Base-by-base conservation (phyloP, 352 stramenopile species). In the Plasmopara viticola region DNA sequence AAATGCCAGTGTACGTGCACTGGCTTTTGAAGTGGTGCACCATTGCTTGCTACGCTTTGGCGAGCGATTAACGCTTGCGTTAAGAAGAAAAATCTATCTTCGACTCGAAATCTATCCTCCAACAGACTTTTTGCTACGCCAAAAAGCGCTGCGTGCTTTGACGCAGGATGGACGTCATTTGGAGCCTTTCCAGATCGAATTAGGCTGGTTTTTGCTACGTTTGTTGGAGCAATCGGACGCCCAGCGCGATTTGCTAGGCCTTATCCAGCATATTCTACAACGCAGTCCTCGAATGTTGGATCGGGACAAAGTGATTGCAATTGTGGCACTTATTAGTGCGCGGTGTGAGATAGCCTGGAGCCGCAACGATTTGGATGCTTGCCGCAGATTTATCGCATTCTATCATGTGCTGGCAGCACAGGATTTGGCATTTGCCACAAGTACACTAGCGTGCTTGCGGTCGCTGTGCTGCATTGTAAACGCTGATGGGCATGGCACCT, bases 391-490 rank as follows among this genome's bases (percentile, higher is more conserved):
- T 25, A 25, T 25, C 20, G 20, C 20, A 25, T 25, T 25, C 3
- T 25, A 25, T 25, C 20, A 25, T 25, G 71, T 90, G 13, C 39
- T 94, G 1, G 75, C 72, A 29, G 74, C 68, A 0, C 70, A 89
- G 48, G 66, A 73, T 13, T 59, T 87, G 6, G 82, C 85, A 12
- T 67, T 72, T 43, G 80, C 76, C 1, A 74, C 81, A 6, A 82
- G 74, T 14, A 81, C 71, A 1, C 73, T 76, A 3, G 69, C 58
- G 4, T 90, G 78, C 53, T 58, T 94, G 20, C 70, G 74, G 15
- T 90, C 84, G 10, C 56, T 94, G 4, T 92, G 84, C 49, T 90
- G 77, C 47, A 74, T 94, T 51, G 82, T 92, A 8, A 94, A 94
- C 49, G 76, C 76, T 7, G 82, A 93, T 48, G 81, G 80, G 14